Percentiles rank a stretch among this genome's conserved stretches.
Evolutionary conservation across 768 basidiomycete species (phyloP).

Genomic region (Lactifluus rugatus): DNA sequence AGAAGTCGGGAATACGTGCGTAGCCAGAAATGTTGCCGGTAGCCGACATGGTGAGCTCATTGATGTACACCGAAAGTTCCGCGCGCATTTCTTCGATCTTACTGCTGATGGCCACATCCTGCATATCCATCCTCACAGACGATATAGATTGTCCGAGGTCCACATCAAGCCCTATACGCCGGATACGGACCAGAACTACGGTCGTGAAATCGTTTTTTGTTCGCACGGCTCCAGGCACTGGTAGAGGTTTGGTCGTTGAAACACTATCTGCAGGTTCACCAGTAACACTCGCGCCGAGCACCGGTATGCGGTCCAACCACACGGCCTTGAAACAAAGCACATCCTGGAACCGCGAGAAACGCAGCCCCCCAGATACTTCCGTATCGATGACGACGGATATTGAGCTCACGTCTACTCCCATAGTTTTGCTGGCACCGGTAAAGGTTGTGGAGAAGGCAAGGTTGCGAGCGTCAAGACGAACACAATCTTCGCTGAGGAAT

Average conservation of each 20-base stretch:
- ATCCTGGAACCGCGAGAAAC: conserved; percentile 83
- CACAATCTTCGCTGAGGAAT: conserved; percentile 74
- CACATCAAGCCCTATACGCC: conserved; percentile 61
- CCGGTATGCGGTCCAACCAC: conserved; percentile 82
- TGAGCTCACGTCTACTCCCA: conserved; percentile 34
- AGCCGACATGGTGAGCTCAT: conserved; percentile 44
- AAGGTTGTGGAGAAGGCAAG: conserved; percentile 71
- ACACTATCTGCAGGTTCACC: conserved; percentile 18
- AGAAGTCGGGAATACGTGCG: conserved; percentile 54
- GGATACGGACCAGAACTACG: conserved; percentile 56
- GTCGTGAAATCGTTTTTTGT: conserved; percentile 45
- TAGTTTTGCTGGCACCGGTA: conserved; percentile 37
- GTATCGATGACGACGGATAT: conserved; percentile 79
- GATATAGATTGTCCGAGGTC: conserved; percentile 86
- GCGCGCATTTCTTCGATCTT: conserved; percentile 49
- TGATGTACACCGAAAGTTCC: conserved; percentile 58
- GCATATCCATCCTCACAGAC: conserved; percentile 52
- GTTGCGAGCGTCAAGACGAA: conserved; percentile 71
- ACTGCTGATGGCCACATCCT: conserved; percentile 54
- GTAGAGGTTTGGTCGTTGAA: conserved; percentile 3
- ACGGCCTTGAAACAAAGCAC: conserved; percentile 92
- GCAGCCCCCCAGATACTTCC: conserved; percentile 67
- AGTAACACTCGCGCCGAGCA: conserved; percentile 43
- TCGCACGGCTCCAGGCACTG: conserved; percentile 14
- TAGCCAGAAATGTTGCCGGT: conserved; percentile 65